Evolutionary conservation across 192 early-diverging fungal species (phyloP).

Genomic region (Entomortierella beljakovae): DNA sequence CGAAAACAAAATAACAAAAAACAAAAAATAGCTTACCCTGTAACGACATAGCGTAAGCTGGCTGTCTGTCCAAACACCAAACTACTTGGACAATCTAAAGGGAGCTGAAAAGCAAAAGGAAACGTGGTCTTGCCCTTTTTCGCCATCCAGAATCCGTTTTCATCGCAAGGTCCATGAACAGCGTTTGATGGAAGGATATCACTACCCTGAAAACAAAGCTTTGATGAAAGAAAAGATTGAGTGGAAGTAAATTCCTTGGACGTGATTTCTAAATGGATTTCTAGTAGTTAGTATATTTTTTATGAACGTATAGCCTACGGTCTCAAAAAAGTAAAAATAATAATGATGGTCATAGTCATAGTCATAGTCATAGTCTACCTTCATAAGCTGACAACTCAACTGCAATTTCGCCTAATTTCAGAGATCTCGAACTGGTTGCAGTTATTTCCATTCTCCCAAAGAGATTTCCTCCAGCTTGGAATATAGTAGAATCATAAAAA

Average conservation of each 20-base stretch:
- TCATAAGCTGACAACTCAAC: constrained; percentile 71
- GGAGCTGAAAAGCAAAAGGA: constrained; percentile 71
- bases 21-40: constrained; percentile 61
- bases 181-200: constrained; percentile 67
- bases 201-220: constrained; percentile 68
- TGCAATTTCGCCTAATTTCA: constrained; percentile 72
- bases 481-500: constrained; percentile 67
- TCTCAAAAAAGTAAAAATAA: no score
- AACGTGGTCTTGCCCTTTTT: constrained; percentile 75
- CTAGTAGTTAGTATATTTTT: no score
- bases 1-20: constrained; percentile 8
- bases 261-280: constrained; percentile 57
- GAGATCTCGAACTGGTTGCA: constrained; percentile 54
- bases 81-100: constrained; percentile 69
- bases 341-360: neutral
- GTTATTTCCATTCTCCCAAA: constrained; percentile 67
- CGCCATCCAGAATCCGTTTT: constrained; percentile 66
- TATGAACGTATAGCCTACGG: no score
- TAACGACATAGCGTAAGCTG: constrained; percentile 67
- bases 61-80: constrained; percentile 61
- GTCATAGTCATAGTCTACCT: constrained; percentile 48
- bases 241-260: constrained; percentile 57
- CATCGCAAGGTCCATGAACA: constrained; percentile 62
- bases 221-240: constrained; percentile 64
- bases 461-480: constrained; percentile 67